Conservation (phyloP, 2,329 filamentous ascomycete species). For the Cladosporium sp. region DNA sequence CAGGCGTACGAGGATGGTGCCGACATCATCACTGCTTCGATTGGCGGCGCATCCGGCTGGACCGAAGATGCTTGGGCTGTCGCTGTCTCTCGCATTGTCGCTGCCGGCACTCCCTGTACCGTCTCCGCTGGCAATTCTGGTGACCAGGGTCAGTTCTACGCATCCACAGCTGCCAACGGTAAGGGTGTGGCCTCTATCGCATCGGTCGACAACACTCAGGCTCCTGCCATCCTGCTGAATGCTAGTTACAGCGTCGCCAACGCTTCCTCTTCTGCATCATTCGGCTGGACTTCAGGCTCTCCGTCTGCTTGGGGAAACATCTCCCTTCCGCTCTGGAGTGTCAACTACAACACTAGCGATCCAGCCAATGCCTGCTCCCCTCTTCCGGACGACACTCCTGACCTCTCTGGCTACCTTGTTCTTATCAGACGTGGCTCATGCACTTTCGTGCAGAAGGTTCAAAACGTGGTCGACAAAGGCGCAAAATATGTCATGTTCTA, state of each 20-base stretch:
- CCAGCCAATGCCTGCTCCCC: constrained; percentile 50
- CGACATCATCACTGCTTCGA: constrained; percentile 37
- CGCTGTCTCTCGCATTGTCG: constrained; percentile 40
- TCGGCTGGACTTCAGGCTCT: constrained; percentile 34
- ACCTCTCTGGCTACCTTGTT: constrained; percentile 55
- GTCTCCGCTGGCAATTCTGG: constrained; percentile 53
- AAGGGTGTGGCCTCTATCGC: constrained; percentile 43
- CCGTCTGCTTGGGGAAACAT: constrained; percentile 35
- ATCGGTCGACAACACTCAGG: constrained; percentile 38
- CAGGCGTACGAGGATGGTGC: constrained; percentile 53
- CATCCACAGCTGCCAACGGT: constrained; percentile 39
- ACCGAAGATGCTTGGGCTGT: constrained; percentile 36
- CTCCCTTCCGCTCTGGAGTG: constrained; percentile 30
- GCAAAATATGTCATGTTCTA: constrained; percentile 61
- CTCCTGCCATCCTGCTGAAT: constrained; percentile 32
- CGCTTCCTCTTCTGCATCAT: constrained; percentile 27
- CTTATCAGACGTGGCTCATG: constrained; percentile 58
- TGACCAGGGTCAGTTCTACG: constrained; percentile 46
- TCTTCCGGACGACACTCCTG: constrained; percentile 51
- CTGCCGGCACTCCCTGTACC: constrained; percentile 47
- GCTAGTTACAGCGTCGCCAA: constrained; percentile 32
- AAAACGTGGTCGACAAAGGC: constrained; percentile 51
- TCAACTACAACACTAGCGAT: constrained; percentile 47
- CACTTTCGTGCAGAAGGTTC: constrained; percentile 51
- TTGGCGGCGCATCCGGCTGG: constrained; percentile 34